phyloP scores from a whole-genome alignment of 345 rosid genomes.

The Jatropha curcas region DNA sequence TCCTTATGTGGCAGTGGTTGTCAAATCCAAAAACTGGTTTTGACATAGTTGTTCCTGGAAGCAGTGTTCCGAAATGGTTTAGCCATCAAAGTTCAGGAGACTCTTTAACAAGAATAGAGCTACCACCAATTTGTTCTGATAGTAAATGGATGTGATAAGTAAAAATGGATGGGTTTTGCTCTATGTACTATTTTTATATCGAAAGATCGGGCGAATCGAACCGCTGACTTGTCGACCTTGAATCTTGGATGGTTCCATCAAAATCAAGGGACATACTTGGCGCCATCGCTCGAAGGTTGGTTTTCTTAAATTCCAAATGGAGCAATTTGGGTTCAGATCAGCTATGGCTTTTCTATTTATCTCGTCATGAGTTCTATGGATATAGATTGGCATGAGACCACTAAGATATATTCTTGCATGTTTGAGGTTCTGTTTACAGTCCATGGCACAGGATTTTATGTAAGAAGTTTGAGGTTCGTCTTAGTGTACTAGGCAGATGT shows the following conservation, averaged over 20 bases:
- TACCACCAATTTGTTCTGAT: neutral
- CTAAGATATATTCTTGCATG: neutral
- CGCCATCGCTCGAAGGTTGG: neutral
- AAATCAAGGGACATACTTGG: neutral
- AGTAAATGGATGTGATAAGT: no score
- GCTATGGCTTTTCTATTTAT: slow-evolving; percentile 9
- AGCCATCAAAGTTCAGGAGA: neutral
- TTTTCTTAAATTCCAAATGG: neutral
- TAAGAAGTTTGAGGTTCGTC: neutral
- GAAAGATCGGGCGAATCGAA: no score
- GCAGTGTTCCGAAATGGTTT: slow-evolving; percentile 23
- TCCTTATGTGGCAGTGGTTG: neutral
- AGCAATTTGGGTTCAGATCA: neutral
- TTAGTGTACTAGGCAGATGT: neutral
- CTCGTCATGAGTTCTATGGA: neutral
- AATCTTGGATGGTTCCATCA: neutral
- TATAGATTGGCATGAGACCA: neutral
- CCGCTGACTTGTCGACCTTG: neutral
- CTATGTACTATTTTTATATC: neutral
- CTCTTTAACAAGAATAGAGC: neutral
- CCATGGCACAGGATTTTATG: neutral
- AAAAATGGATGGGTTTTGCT: slow-evolving; percentile 19
- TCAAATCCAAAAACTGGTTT: neutral
- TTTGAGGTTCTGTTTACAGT: neutral
- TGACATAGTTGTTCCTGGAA: slow-evolving; percentile 14